Percentiles rank a stretch among this genome's conserved stretches.
Evolutionary conservation across 805 yeast genomes (phyloP).

Genomic region (Geotrichum ghanense): DNA sequence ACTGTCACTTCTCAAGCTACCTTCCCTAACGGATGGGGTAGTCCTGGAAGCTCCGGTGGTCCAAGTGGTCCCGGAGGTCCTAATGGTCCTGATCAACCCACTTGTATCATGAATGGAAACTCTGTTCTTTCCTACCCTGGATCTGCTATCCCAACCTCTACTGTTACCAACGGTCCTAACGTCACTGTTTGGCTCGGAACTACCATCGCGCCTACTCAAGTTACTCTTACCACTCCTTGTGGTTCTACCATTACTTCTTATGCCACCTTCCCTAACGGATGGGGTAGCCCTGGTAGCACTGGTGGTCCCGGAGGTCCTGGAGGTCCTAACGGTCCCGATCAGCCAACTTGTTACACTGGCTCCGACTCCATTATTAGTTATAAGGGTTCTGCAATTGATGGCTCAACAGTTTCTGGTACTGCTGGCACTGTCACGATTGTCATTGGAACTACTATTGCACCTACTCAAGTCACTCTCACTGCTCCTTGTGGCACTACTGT

Average conservation of each 20-base stretch:
- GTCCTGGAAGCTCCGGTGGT: not conserved
- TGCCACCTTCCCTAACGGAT: not conserved
- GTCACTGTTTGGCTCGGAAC: too few relatives aligned
- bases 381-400: not conserved
- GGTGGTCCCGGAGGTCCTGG: not conserved
- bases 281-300: not conserved
- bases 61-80: conserved; percentile 2
- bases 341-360: too few relatives aligned
- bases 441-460: not conserved
- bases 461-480: not conserved
- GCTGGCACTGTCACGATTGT: not conserved
- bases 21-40: too few relatives aligned
- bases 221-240: not conserved
- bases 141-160: not conserved
- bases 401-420: not conserved
- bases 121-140: not conserved
- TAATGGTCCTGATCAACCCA: not conserved
- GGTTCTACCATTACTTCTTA: not conserved
- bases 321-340: too few relatives aligned
- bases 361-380: not conserved
- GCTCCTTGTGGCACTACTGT: not conserved
- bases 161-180: too few relatives aligned
- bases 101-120: not conserved
- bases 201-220: not conserved
- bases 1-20: too few relatives aligned